phyloP scores from a whole-genome alignment of 2,329 filamentous ascomycete genomes.

The Knoxdaviesia proteae region DNA sequence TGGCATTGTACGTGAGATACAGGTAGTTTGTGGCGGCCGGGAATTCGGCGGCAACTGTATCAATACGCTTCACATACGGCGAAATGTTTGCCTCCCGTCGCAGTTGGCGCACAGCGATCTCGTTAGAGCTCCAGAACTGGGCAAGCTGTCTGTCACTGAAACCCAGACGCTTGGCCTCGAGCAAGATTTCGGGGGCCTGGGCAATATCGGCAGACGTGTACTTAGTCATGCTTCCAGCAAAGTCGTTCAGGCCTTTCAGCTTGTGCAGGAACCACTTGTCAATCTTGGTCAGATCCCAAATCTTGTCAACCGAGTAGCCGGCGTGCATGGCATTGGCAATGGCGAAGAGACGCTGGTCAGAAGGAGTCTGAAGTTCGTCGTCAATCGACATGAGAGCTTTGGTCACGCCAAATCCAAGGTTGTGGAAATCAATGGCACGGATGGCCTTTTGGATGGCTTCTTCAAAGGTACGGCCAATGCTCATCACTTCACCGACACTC shows the following conservation, averaged over 20 bases:
- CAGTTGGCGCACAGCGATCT: constrained; percentile 67
- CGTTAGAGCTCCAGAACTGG: constrained; percentile 86
- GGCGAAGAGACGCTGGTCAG: constrained; percentile 89
- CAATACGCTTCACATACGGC: constrained; percentile 92
- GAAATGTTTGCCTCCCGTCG: constrained; percentile 71
- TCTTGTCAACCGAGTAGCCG: constrained; percentile 87
- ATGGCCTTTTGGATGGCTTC: constrained; percentile 98
- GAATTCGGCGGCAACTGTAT: constrained; percentile 95
- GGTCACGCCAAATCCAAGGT: constrained; percentile 84
- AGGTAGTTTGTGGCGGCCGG: constrained; percentile 89
- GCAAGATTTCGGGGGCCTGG: constrained; percentile 43
- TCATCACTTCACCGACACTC: constrained; percentile 98
- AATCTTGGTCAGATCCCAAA: constrained; percentile 96
- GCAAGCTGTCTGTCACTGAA: constrained; percentile 89
- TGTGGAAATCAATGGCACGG: constrained; percentile 82
- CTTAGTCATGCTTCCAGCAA: constrained; percentile 56
- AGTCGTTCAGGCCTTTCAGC: constrained; percentile 78
- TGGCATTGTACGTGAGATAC: constrained; percentile 88
- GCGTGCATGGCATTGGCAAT: constrained; percentile 94
- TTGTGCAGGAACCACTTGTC: constrained; percentile 96
- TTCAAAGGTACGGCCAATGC: constrained; percentile 88
- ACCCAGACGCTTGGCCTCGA: constrained; percentile 77
- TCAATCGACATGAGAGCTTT: constrained; percentile 88
- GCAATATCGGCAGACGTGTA: constrained; percentile 45
- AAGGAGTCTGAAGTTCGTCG: constrained; percentile 87